Evolutionary conservation across 345 rosid genomes (phyloP).

Genomic region (Cardiospermum halicacabum): DNA sequence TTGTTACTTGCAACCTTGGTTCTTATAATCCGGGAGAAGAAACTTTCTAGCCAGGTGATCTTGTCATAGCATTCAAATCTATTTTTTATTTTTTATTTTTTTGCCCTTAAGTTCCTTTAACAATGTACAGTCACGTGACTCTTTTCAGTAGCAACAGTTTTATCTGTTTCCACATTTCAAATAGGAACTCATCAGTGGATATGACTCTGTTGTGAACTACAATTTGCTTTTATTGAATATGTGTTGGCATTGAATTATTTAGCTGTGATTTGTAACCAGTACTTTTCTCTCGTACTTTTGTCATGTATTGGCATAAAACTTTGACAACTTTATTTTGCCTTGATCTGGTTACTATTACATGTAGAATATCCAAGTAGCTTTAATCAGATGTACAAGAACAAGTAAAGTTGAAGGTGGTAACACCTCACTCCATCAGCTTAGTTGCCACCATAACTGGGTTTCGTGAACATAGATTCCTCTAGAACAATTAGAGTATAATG

Average conservation of each 20-base stretch:
- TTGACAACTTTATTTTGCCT: neutral
- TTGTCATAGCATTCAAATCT: slow-evolving; percentile 2
- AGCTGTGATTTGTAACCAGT: neutral
- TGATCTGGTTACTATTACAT: slow-evolving; percentile 1
- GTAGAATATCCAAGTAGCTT: neutral
- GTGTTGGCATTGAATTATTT: neutral
- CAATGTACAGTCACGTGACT: neutral
- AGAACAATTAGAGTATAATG: neutral
- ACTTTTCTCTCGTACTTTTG: neutral
- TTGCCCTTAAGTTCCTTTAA: slow-evolving; percentile 4
- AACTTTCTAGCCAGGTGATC: slow-evolving; percentile 86
- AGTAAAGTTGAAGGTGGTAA: neutral
- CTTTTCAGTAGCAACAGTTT: neutral
- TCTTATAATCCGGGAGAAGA: slow-evolving; percentile 74
- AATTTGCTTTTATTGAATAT: slow-evolving; percentile 8
- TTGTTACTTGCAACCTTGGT: slow-evolving; percentile 68
- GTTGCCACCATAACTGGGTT: neutral
- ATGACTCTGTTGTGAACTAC: neutral
- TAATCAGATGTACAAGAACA: neutral
- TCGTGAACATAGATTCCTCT: neutral
- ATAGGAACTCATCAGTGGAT: neutral
- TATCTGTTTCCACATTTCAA: slow-evolving; percentile 1
- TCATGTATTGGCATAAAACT: slow-evolving; percentile 1
- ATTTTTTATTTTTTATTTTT: neutral
- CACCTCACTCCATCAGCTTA: neutral